A percentile compares a stretch with the other conserved stretches of the same genome.
Conservation (phyloP, 2,329 filamentous ascomycete genomes). For the Pseudogymnoascus sp. region DNA sequence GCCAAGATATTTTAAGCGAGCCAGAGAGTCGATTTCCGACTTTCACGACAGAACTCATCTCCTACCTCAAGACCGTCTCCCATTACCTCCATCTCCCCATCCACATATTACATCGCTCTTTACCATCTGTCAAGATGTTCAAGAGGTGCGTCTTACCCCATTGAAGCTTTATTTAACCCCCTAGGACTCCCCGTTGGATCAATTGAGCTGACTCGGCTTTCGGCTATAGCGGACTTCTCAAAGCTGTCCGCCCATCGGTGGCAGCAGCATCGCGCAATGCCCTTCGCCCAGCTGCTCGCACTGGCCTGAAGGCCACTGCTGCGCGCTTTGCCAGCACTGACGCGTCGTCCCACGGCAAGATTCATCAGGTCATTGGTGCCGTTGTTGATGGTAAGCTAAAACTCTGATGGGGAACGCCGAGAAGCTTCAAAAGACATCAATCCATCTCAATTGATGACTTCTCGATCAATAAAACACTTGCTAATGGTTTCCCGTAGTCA, state of each 20-base stretch:
- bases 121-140: constrained; percentile 71
- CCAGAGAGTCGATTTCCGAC: constrained; percentile 14
- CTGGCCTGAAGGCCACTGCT: constrained; percentile 48
- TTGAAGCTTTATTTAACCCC: constrained; percentile 22
- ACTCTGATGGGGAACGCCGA: constrained; percentile 24
- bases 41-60: constrained; percentile 15
- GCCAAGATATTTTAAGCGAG: constrained; percentile 14
- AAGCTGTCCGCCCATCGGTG: constrained; percentile 56
- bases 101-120: constrained; percentile 56
- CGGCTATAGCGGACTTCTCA: constrained; percentile 57
- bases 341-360: constrained; percentile 58
- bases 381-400: constrained; percentile 85
- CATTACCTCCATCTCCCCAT: constrained; percentile 49
- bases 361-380: constrained; percentile 90
- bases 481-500: constrained; percentile 58
- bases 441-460: not conserved
- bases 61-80: constrained; percentile 25
- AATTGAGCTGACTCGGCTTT: constrained; percentile 44
- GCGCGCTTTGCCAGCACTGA: constrained; percentile 49
- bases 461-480: constrained; percentile 15
- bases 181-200: constrained; percentile 24
- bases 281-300: constrained; percentile 51
- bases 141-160: constrained; percentile 60
- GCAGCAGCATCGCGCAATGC: constrained; percentile 52
- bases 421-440: constrained; percentile 10